A percentile compares a stretch with the other conserved stretches of the same genome.
These are phyloP conservation scores for Xylariales sp. DNA, from an alignment of 2,329 filamentous ascomycete genomes.

Conservation along the genomic window DNA sequence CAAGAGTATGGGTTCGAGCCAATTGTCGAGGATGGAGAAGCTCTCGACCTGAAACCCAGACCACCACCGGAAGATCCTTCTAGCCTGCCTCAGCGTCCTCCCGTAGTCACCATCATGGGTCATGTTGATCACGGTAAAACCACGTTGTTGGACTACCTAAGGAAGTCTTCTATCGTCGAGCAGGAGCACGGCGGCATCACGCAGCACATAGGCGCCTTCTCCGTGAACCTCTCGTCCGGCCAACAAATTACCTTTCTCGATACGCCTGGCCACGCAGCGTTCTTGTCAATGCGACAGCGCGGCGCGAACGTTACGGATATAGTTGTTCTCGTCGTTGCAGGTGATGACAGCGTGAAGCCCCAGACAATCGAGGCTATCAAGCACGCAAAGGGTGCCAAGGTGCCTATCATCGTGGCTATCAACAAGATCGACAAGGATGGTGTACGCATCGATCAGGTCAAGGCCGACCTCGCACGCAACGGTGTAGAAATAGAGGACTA, in stretches of 20 bases:
- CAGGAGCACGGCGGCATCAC: constrained; percentile 96
- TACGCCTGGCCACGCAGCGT: constrained; percentile 93
- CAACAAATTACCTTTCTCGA: constrained; percentile 95
- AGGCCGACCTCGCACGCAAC: constrained; percentile 77
- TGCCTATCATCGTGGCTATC: constrained; percentile 95
- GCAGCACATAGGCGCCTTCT: constrained; percentile 97
- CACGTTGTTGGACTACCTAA: constrained; percentile 87
- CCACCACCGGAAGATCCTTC: constrained; percentile 66
- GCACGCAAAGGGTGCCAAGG: constrained; percentile 79
- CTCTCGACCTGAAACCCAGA: constrained; percentile 66
- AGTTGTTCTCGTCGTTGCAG: constrained; percentile 90
- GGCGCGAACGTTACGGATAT: constrained; percentile 97
- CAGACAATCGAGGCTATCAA: constrained; percentile 96
- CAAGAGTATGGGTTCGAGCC: constrained; percentile 92
- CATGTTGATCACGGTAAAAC: constrained; percentile 99
- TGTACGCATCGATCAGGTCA: constrained; percentile 76
- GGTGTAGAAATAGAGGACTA: constrained; percentile 92
- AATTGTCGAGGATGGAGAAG: constrained; percentile 62
- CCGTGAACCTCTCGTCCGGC: constrained; percentile 78
- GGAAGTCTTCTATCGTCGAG: constrained; percentile 87
- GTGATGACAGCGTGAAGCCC: constrained; percentile 95
- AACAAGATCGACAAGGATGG: constrained; percentile 94
- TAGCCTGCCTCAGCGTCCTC: constrained; percentile 68
- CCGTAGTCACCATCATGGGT: constrained; percentile 98
- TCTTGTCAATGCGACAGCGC: constrained; percentile 90